A percentile compares a stretch with the other conserved stretches of the same genome.
Evolutionary conservation across 106 monocot species (phyloP).

Genomic region (Acorus calamus): DNA sequence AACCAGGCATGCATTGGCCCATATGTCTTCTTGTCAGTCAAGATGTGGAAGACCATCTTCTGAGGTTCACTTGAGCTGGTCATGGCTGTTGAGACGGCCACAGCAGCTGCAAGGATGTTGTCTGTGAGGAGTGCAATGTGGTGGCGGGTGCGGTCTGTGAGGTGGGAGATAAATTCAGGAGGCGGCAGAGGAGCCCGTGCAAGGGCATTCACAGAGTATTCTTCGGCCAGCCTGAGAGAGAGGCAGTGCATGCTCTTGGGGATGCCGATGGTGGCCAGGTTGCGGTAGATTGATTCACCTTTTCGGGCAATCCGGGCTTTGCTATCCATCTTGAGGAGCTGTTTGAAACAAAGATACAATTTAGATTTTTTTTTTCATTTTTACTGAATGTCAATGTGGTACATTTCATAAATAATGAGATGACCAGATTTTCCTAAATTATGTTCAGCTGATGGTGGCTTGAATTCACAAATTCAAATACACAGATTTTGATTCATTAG

Average conservation of each 20-base stretch:
- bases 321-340: conserved; percentile 70
- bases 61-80: conserved; percentile 26
- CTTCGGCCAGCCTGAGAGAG: conserved; percentile 33
- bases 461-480: too few species aligned
- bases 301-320: conserved; percentile 32
- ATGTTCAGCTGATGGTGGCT: too few species aligned
- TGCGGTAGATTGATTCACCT: conserved; percentile 25
- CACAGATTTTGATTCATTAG: too few species aligned
- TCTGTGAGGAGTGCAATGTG: conserved; percentile 48
- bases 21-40: conserved; percentile 67
- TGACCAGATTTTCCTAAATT: too few species aligned
- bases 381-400: too few species aligned
- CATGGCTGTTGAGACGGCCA: conserved; percentile 35
- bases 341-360: background rate
- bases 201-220: conserved; percentile 38
- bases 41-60: conserved; percentile 47
- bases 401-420: too few species aligned
- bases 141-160: conserved; percentile 26
- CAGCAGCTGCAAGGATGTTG: conserved; percentile 62
- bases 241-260: conserved; percentile 56
- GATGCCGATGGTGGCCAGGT: conserved; percentile 44
- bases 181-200: conserved; percentile 44
- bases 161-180: conserved; percentile 33
- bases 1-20: conserved; percentile 70
- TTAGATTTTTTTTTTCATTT: too few species aligned